Conservation (phyloP, 768 basidiomycete genomes). For the Russula lepida region DNA sequence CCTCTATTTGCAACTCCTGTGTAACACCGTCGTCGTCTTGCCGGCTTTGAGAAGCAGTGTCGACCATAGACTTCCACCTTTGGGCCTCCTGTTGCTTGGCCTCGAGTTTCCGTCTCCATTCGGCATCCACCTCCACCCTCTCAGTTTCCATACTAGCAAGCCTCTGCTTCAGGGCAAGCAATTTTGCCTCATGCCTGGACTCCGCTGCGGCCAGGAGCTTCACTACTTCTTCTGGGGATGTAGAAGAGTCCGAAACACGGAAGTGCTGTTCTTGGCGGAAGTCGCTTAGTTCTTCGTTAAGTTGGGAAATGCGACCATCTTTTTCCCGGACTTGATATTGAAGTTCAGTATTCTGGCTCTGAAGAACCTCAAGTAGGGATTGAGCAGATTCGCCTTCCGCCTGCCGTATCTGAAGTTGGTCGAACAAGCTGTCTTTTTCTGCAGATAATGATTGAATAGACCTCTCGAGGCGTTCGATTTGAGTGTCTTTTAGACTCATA, state of each 20-base stretch:
- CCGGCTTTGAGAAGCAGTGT: constrained; percentile 46
- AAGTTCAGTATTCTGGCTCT: constrained; percentile 73
- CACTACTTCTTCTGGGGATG: constrained; percentile 56
- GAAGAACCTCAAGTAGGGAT: constrained; percentile 62
- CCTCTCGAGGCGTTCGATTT: constrained; percentile 61
- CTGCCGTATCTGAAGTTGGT: constrained; percentile 78
- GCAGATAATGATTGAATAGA: constrained; percentile 58
- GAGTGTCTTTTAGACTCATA: constrained; percentile 46
- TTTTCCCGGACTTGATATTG: constrained; percentile 81
- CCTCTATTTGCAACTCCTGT: constrained; percentile 43
- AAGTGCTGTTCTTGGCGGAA: constrained; percentile 49
- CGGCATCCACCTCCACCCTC: constrained; percentile 76
- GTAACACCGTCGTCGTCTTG: constrained; percentile 51
- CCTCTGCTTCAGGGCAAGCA: constrained; percentile 62
- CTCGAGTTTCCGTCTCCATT: constrained; percentile 78
- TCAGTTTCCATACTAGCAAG: constrained; percentile 68
- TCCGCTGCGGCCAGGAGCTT: constrained; percentile 68
- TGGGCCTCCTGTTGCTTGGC: constrained; percentile 76
- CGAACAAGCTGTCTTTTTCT: constrained; percentile 78
- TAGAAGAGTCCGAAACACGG: constrained; percentile 36
- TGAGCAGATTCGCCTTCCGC: constrained; percentile 84
- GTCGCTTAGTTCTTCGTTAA: constrained; percentile 65
- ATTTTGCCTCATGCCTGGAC: constrained; percentile 64
- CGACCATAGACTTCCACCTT: constrained; percentile 51
- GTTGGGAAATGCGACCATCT: constrained; percentile 58